These are phyloP conservation scores for Colletotrichum lindemuthianum DNA, from an alignment of 2,329 filamentous ascomycete genomes.

Conservation along the genomic window DNA sequence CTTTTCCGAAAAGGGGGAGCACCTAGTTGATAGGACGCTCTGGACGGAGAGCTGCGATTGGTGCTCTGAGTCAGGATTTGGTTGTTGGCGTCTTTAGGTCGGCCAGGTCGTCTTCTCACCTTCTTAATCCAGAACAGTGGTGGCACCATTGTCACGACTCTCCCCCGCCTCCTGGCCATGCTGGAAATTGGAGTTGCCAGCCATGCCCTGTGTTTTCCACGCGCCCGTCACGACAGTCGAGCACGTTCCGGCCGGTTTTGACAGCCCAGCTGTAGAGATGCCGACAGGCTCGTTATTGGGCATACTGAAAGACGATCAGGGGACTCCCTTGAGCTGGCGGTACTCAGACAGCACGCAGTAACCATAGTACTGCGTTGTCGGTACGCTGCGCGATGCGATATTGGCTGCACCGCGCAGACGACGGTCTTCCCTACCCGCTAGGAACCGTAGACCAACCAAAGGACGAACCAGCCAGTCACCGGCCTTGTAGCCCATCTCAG, in stretches of 20 bases:
- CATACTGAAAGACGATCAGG: constrained; percentile 24
- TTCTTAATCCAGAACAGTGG: constrained; percentile 37
- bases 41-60: constrained; percentile 19
- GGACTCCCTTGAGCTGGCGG: constrained; percentile 20
- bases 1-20: constrained; percentile 34
- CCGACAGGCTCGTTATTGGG: not conserved
- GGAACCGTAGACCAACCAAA: not conserved
- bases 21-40: constrained; percentile 29
- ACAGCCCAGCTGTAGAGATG: not conserved
- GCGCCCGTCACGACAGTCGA: constrained; percentile 24
- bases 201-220: constrained; percentile 24
- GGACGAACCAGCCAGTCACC: constrained; percentile 20
- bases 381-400: not conserved
- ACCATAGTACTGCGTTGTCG: constrained; percentile 14
- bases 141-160: constrained; percentile 31
- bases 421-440: constrained; percentile 19
- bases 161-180: constrained; percentile 34
- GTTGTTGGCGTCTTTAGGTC: constrained; percentile 33
- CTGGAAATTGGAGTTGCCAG: constrained; percentile 34
- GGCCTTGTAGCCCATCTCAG: constrained; percentile 5
- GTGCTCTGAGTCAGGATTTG: constrained; percentile 36
- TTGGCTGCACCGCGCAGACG: too few relatives aligned
- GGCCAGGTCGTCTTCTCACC: constrained; percentile 28
- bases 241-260: not conserved
- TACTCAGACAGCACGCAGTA: not conserved